Percentiles rank a stretch among this genome's conserved stretches.
These are phyloP conservation scores for Miamiensis avidus DNA, from an alignment of 169 alveolate species.

Conservation along the genomic window DNA sequence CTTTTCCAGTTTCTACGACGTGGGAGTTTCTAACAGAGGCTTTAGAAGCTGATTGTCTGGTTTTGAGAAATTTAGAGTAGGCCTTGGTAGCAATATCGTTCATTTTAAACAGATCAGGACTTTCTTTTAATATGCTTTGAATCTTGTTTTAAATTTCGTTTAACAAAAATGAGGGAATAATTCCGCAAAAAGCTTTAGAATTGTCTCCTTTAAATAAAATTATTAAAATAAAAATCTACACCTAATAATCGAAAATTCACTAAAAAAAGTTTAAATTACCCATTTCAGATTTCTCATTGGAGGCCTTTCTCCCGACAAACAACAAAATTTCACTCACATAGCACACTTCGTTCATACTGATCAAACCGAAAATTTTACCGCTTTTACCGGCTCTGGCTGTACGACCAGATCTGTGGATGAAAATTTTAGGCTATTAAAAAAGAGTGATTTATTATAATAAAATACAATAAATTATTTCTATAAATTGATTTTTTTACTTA, in stretches of 20 bases:
- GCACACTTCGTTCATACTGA: constrained; percentile 75
- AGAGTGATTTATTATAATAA: too few species aligned
- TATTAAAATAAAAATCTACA: too few species aligned
- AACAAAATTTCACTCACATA: constrained; percentile 53
- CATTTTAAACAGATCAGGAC: constrained; percentile 38
- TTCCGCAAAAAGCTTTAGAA: constrained; percentile 50
- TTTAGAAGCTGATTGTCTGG: constrained; percentile 58
- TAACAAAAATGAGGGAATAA: constrained; percentile 42
- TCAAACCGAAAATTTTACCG: constrained; percentile 69
- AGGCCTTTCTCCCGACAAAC: constrained; percentile 59
- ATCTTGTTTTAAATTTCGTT: constrained; percentile 42
- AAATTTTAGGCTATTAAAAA: constrained; percentile 54
- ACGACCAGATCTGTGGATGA: constrained; percentile 83
- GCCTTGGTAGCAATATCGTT: constrained; percentile 53
- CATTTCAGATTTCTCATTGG: neutral
- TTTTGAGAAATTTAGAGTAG: constrained; percentile 49
- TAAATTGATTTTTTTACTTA: neutral
- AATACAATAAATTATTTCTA: too few species aligned
- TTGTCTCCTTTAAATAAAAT: constrained; percentile 28
- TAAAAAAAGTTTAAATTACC: neutral
- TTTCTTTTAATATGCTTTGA: constrained; percentile 17
- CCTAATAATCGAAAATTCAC: neutral
- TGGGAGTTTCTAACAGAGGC: constrained; percentile 34
- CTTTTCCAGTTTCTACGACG: neutral
- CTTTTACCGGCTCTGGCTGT: constrained; percentile 82